Conservation (phyloP, 139 green algal species). For the Klebsormidium nitens region DNA sequence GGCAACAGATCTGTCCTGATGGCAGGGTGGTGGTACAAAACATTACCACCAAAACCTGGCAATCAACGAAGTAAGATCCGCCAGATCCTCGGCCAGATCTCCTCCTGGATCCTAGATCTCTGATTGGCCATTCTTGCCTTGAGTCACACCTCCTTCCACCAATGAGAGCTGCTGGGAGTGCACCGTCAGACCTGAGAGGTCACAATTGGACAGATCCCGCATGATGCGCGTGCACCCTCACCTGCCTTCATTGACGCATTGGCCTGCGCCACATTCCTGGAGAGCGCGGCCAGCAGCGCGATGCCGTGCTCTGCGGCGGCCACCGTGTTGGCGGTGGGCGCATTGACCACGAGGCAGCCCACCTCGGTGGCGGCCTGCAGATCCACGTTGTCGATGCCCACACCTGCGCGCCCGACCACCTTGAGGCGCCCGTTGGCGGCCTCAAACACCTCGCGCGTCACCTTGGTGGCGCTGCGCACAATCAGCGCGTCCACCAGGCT, state of each 20-base stretch:
- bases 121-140: no score
- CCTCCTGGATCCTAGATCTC: no score
- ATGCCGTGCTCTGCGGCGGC: slow-evolving; percentile 95
- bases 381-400: slow-evolving; percentile 96
- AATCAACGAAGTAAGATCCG: no score
- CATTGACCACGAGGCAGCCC: slow-evolving; percentile 87
- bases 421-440: slow-evolving; percentile 83
- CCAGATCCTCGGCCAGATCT: no score
- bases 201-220: no score
- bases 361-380: slow-evolving; percentile 84
- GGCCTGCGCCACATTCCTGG: slow-evolving; percentile 78
- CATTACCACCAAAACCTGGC: no score
- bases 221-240: no score
- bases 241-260: slow-evolving; percentile 79
- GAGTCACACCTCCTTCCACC: no score
- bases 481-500: slow-evolving; percentile 75
- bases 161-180: no score
- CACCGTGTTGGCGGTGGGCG: slow-evolving; percentile 94
- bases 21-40: no score
- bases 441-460: slow-evolving; percentile 81
- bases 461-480: slow-evolving; percentile 85
- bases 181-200: no score
- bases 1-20: no score
- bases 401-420: slow-evolving; percentile 88
- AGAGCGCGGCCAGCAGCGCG: slow-evolving; percentile 79